phyloP scores from a whole-genome alignment of 495 filamentous ascomycete genomes.

The Neurospora sp. region DNA sequence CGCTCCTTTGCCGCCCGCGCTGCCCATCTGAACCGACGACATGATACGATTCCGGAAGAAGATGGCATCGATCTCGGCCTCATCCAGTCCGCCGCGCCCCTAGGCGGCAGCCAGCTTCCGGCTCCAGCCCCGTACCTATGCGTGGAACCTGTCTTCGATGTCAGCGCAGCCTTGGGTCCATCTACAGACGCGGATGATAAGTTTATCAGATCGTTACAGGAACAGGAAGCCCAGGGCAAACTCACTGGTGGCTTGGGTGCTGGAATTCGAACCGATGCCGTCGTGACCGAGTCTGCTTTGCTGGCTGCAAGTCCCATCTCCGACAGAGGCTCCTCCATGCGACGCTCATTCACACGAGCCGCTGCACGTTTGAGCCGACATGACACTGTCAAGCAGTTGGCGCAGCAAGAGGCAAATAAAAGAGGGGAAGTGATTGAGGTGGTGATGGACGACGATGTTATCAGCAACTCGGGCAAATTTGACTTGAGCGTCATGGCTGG shows the following conservation, averaged over 20 bases:
- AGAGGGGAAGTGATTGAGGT: slow-evolving; percentile 42
- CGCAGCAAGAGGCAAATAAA: slow-evolving; percentile 42
- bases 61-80: slow-evolving; percentile 31
- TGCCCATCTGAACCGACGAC: slow-evolving; percentile 11
- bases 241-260: slow-evolving; percentile 40
- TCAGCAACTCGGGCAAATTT: slow-evolving; percentile 16
- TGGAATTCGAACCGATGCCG: slow-evolving; percentile 31
- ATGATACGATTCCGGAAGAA: slow-evolving; percentile 35
- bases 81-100: slow-evolving; percentile 24
- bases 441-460: slow-evolving; percentile 31
- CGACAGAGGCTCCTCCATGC: slow-evolving; percentile 20
- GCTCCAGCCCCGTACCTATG: slow-evolving; percentile 6
- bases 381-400: slow-evolving; percentile 31
- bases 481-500: slow-evolving; percentile 37
- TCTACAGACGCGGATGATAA: slow-evolving; percentile 26
- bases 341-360: slow-evolving; percentile 25
- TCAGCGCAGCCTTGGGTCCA: slow-evolving; percentile 29
- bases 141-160: slow-evolving; percentile 23
- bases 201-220: slow-evolving; percentile 29
- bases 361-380: slow-evolving; percentile 15
- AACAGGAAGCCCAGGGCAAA: slow-evolving; percentile 35
- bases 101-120: slow-evolving; percentile 12
- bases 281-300: slow-evolving; percentile 31
- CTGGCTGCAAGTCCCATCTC: slow-evolving; percentile 25
- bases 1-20: slow-evolving; percentile 7